Evolutionary conservation across 148 eudicot species (phyloP).

Genomic region (Vaccinium darrowii): DNA sequence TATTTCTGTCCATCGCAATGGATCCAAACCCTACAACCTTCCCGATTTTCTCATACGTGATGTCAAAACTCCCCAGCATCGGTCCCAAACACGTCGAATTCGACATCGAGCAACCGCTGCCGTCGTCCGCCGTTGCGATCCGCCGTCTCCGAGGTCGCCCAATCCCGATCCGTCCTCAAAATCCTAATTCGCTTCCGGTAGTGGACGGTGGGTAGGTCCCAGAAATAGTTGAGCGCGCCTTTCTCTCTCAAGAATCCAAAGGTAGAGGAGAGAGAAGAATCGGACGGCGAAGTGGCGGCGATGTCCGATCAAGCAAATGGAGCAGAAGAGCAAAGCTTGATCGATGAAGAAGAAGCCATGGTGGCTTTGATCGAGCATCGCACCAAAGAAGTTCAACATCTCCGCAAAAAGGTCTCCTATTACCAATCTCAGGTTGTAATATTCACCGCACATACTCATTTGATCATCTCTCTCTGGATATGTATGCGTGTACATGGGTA

Average conservation of each 20-base stretch:
- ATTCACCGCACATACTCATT: background rate
- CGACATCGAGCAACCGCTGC: slow-evolving; percentile 69
- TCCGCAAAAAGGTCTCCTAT: slow-evolving; percentile 58
- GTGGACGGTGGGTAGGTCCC: too few species aligned
- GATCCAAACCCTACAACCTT: slow-evolving; percentile 61
- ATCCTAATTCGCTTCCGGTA: too few species aligned
- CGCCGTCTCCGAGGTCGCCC: slow-evolving; percentile 67
- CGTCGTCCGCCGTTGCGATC: slow-evolving; percentile 3
- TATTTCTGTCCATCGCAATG: slow-evolving; percentile 29
- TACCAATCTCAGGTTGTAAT: slow-evolving; percentile 25
- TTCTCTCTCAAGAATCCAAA: slow-evolving; percentile 27
- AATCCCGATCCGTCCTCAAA: slow-evolving; percentile 56
- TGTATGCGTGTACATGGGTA: too few species aligned
- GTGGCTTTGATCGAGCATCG: slow-evolving; percentile 80
- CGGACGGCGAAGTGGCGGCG: background rate
- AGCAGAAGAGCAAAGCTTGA: background rate
- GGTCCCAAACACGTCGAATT: slow-evolving; percentile 24
- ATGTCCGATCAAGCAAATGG: background rate
- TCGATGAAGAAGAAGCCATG: slow-evolving; percentile 70
- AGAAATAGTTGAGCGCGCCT: slow-evolving; percentile 18
- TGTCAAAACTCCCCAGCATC: slow-evolving; percentile 61
- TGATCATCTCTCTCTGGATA: background rate
- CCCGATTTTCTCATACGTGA: slow-evolving; percentile 79
- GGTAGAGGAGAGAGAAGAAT: slow-evolving; percentile 20
- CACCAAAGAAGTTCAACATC: slow-evolving; percentile 68